Percentiles rank a stretch among this genome's conserved stretches.
These are phyloP conservation scores for Penicillium roqueforti DNA, from an alignment of 495 filamentous ascomycete species.

Conservation along the genomic window DNA sequence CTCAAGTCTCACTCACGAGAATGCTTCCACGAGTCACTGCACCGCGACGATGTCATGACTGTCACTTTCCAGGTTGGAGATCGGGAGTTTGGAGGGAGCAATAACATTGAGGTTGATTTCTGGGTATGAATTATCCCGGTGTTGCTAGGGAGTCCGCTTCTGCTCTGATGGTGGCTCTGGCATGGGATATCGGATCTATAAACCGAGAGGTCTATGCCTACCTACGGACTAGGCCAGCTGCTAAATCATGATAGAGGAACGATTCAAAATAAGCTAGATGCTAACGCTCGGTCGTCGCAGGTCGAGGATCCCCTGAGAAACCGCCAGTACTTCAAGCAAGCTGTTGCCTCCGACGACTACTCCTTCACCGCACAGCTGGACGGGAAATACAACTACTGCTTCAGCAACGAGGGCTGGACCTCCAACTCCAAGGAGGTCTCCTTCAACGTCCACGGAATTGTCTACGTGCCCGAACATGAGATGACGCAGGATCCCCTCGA, in stretches of 20 bases:
- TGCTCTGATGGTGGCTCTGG: background rate
- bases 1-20: conserved; percentile 85
- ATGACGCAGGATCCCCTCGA: conserved; percentile 84
- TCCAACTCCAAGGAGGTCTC: conserved; percentile 93
- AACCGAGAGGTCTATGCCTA: background rate
- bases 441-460: conserved; percentile 98
- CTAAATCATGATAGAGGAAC: background rate
- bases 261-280: background rate
- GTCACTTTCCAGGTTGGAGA: conserved; percentile 98
- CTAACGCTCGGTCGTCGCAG: conserved; percentile 31
- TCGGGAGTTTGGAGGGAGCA: conserved; percentile 88
- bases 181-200: background rate
- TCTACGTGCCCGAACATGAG: conserved; percentile 91
- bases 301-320: conserved; percentile 75
- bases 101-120: conserved; percentile 95
- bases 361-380: conserved; percentile 82
- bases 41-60: conserved; percentile 95
- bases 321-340: conserved; percentile 72
- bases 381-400: conserved; percentile 93
- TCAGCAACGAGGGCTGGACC: conserved; percentile 95
- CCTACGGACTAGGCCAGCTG: background rate
- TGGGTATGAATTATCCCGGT: conserved; percentile 62
- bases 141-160: background rate
- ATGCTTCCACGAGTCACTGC: conserved; percentile 94
- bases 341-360: conserved; percentile 84